Percentiles rank a stretch among this genome's conserved stretches.
phyloP scores from a whole-genome alignment of 345 rosid species.

The Triadica sebifera region DNA sequence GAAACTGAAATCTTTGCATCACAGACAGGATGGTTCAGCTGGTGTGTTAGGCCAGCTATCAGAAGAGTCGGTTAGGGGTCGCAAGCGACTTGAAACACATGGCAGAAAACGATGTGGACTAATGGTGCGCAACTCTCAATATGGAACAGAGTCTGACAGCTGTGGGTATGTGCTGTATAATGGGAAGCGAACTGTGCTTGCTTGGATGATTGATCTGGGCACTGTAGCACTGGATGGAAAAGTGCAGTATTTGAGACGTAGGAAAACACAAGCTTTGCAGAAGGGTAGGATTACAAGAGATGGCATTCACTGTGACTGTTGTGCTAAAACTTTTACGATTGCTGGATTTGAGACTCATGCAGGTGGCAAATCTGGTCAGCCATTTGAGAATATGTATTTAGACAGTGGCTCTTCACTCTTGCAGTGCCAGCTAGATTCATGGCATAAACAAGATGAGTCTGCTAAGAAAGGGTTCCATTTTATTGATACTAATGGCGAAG shows the following conservation, averaged over 20 bases:
- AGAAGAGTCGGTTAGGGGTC: conserved; percentile 32
- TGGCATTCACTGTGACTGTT: conserved; percentile 80
- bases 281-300: conserved; percentile 55
- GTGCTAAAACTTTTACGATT: conserved; percentile 47
- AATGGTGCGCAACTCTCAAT: conserved; percentile 63
- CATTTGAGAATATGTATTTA: conserved; percentile 56
- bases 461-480: conserved; percentile 54
- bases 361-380: conserved; percentile 46
- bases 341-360: conserved; percentile 67
- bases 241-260: conserved; percentile 50
- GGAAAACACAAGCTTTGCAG: conserved; percentile 36
- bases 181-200: conserved; percentile 72
- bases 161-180: conserved; percentile 60
- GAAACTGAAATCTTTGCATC: conserved; percentile 25
- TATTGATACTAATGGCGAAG: conserved; percentile 63
- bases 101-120: conserved; percentile 56
- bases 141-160: conserved; percentile 40
- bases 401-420: conserved; percentile 65
- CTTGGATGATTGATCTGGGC: conserved; percentile 85
- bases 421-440: conserved; percentile 65
- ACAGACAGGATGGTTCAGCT: conserved; percentile 20
- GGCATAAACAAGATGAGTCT: conserved; percentile 67
- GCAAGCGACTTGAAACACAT: conserved; percentile 48
- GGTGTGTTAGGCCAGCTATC: conserved; percentile 23
- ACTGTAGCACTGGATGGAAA: conserved; percentile 51